phyloP scores from a whole-genome alignment of 805 yeast genomes.

The Ogataea pilisensis region DNA sequence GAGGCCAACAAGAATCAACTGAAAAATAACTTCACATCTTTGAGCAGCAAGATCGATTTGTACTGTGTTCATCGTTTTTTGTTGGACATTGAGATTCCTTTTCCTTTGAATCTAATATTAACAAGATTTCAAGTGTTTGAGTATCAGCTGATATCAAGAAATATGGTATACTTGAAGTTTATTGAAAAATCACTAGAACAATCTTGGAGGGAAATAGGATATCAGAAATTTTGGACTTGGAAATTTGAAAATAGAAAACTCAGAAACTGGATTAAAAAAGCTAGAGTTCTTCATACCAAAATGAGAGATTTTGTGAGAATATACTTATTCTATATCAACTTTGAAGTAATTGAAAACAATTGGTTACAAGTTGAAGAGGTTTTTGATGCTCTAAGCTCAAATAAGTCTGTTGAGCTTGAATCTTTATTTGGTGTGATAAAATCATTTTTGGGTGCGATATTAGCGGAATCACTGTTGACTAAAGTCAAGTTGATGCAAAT shows the following conservation, averaged over 20 bases:
- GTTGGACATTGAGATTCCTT: constrained; percentile 66
- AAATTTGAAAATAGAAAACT: constrained; percentile 39
- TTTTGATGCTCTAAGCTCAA: constrained; percentile 21
- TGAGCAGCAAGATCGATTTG: constrained; percentile 35
- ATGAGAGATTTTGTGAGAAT: constrained; percentile 56
- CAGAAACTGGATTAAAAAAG: constrained; percentile 48
- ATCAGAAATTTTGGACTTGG: constrained; percentile 64
- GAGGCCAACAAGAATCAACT: constrained; percentile 22
- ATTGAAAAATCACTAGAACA: constrained; percentile 55
- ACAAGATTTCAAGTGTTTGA: constrained; percentile 68
- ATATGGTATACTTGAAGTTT: constrained; percentile 59
- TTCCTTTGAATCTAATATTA: constrained; percentile 76
- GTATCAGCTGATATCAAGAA: constrained; percentile 76
- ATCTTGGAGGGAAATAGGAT: constrained; percentile 69
- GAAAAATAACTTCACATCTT: constrained; percentile 13
- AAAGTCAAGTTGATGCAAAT: constrained; percentile 48
- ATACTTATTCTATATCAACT: constrained; percentile 50
- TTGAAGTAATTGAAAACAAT: constrained; percentile 55
- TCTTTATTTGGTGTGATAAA: constrained; percentile 44
- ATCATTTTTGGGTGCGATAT: constrained; percentile 54
- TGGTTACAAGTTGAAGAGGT: constrained; percentile 38
- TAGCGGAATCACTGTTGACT: constrained; percentile 66
- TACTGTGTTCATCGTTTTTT: constrained; percentile 49
- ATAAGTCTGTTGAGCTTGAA: constrained; percentile 32
- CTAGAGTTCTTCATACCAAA: constrained; percentile 51